Base-by-base conservation (phyloP, 2,329 filamentous ascomycete species). In the Dactylellina sp. region DNA sequence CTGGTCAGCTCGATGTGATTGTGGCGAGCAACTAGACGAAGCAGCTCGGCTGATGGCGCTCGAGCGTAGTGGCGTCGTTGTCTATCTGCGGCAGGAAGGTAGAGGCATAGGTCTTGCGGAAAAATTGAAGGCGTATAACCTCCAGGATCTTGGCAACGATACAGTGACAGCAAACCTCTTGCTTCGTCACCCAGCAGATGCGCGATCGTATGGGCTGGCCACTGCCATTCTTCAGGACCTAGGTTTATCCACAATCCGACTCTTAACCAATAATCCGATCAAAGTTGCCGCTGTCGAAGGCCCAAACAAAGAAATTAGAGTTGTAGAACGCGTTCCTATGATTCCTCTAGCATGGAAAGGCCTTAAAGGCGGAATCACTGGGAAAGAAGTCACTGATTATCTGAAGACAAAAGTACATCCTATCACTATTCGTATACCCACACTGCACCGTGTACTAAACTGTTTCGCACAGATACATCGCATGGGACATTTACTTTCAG, bases 1-100 rank as follows among this genome's bases (percentile, higher is more conserved):
- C 0, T 98, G 95, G 95, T 97, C 93, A 6, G 94, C 95, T 37
- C 89, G 95, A 25, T 99, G 95, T 83, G 95, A 99, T 82, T 99
- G 95, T 81, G 95, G 95, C 65, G 95, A 99, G 82, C 95, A 99
- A 81, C 86, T 99, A 1, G 95, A 99, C 81, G 95, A 99, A 83
- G 95, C 95, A 0, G 95, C 94, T 0, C 87, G 95, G 24, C 84
- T 99, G 1, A 99, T 99, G 95, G 90, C 91, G 14, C 83, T 93
- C 25, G 76, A 77, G 0, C 72, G 66, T 0, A 93, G 93, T 14
- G 95, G 95, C 35, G 93, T 97, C 61, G 97, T 99, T 77, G 89
- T 99, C 78, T 99, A 99, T 80, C 85, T 99, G 20, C 89, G 95
- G 20, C 95, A 99, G 81, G 95, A 99, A 83, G 95, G 95, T 0